Percentiles rank a stretch among this genome's conserved stretches.
These are phyloP conservation scores for Telfairia occidentalis DNA, from an alignment of 331 rosid genomes.

Conservation along the genomic window DNA sequence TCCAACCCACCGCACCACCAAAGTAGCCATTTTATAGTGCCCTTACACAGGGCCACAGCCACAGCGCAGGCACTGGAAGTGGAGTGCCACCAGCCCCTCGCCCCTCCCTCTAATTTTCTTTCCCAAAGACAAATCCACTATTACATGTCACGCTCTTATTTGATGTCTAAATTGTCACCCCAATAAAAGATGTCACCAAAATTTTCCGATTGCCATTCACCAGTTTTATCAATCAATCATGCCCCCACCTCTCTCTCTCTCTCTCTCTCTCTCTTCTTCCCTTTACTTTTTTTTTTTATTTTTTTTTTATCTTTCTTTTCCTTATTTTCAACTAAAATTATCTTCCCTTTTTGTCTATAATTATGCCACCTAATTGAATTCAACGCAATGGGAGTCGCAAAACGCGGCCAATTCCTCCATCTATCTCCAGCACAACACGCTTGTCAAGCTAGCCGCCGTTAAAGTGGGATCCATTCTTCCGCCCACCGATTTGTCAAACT, in stretches of 20 bases:
- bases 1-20: neutral
- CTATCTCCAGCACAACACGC: neutral
- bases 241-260: neutral
- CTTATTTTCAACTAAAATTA: neutral
- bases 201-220: neutral
- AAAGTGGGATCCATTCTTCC: neutral
- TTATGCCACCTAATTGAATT: neutral
- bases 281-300: no score
- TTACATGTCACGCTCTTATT: neutral
- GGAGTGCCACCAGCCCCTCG: neutral
- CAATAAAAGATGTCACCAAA: neutral
- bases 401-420: neutral
- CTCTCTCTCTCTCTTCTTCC: neutral
- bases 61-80: neutral
- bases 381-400: neutral
- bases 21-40: no score
- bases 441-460: neutral
- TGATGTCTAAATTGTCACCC: neutral
- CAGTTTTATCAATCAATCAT: neutral
- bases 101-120: neutral
- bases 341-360: neutral
- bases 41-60: neutral
- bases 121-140: neutral
- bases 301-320: no score
- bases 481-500: neutral